These are phyloP conservation scores for Huiozyma naganishii DNA, from an alignment of 805 yeast species.

Conservation along the genomic window DNA sequence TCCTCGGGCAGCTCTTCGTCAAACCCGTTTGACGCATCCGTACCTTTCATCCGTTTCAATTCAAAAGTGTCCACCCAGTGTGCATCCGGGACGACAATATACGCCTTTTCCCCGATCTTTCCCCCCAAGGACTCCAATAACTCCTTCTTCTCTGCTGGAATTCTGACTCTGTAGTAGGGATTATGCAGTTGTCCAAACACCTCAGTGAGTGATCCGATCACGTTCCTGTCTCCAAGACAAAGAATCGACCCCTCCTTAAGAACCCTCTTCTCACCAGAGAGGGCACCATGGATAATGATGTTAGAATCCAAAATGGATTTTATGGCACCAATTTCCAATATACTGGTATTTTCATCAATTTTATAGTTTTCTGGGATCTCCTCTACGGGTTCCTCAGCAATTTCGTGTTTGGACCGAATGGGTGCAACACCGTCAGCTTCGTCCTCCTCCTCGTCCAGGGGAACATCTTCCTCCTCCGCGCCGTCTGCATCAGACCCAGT, in stretches of 20 bases:
- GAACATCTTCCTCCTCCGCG: conserved; percentile 12
- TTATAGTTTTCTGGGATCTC: conserved; percentile 54
- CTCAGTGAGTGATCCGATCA: conserved; percentile 74
- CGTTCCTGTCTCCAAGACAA: conserved; percentile 59
- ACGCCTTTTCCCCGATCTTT: conserved; percentile 47
- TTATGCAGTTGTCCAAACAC: conserved; percentile 78
- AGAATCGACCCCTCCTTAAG: conserved; percentile 72
- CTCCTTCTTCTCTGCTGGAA: conserved; percentile 22
- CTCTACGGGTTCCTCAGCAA: conserved; percentile 56
- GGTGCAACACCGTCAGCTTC: conserved; percentile 46
- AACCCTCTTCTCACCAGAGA: conserved; percentile 77
- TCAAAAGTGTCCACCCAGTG: conserved; percentile 68
- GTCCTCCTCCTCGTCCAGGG: conserved; percentile 31
- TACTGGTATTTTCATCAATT: conserved; percentile 48
- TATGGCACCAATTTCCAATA: conserved; percentile 63
- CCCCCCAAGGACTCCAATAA: conserved; percentile 20
- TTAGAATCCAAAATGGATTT: conserved; percentile 61
- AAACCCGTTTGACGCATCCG: conserved; percentile 89
- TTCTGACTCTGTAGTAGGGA: conserved; percentile 72
- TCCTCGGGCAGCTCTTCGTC: conserved; percentile 91
- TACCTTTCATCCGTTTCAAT: conserved; percentile 64
- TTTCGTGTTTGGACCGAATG: conserved; percentile 69
- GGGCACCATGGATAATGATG: conserved; percentile 56
- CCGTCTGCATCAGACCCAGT: conserved; percentile 9
- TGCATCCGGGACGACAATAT: conserved; percentile 71